These are phyloP conservation scores for Periconia macrospinosa DNA, from an alignment of 2,329 filamentous ascomycete species.

Conservation along the genomic window DNA sequence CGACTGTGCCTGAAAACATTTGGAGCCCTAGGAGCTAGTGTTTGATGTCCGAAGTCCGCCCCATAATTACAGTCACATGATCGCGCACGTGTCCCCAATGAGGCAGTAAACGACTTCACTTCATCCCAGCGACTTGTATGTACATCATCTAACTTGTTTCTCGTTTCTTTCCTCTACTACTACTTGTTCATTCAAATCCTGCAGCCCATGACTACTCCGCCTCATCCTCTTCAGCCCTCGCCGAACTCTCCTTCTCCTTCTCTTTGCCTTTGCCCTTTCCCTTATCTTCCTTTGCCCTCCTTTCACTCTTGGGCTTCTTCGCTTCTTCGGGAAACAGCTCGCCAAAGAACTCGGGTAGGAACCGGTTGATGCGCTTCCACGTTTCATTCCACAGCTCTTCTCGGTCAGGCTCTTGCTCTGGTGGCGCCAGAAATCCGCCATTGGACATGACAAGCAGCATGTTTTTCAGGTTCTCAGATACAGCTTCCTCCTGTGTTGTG, in stretches of 20 bases:
- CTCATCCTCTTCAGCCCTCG: constrained; percentile 10
- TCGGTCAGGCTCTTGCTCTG: constrained; percentile 55
- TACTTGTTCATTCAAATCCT: no score
- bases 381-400: constrained; percentile 64
- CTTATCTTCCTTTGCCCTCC: constrained; percentile 18
- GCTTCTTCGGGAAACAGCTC: constrained; percentile 60
- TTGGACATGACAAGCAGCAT: constrained; percentile 93
- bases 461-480: constrained; percentile 94
- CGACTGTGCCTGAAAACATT: no score
- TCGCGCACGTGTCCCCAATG: not conserved
- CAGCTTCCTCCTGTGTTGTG: constrained; percentile 80
- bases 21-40: not conserved
- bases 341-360: constrained; percentile 61
- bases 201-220: constrained; percentile 7
- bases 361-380: constrained; percentile 60
- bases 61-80: not conserved
- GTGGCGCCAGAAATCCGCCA: constrained; percentile 79
- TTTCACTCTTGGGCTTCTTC: constrained; percentile 27
- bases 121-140: not conserved
- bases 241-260: not conserved
- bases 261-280: constrained; percentile 18
- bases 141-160: not conserved
- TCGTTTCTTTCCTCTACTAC: no score
- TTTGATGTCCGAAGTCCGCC: not conserved
- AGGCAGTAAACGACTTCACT: not conserved